phyloP scores from a whole-genome alignment of 1,284 basidiomycete species.

The Volvariella volvacea region DNA sequence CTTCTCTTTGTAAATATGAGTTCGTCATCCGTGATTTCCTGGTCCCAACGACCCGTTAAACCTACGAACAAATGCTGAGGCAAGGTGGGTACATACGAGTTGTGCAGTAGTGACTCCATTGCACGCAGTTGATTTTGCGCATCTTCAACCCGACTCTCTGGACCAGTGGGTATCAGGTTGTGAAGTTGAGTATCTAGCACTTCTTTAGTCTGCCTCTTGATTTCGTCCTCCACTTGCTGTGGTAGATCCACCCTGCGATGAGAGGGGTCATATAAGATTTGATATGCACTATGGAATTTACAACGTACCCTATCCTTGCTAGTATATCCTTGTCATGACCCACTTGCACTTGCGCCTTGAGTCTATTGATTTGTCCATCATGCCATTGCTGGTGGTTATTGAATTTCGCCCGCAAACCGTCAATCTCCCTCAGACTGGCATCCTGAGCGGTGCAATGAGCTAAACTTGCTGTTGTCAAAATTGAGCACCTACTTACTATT shows the following conservation, averaged over 20 bases:
- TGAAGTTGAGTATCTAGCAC: constrained; percentile 40
- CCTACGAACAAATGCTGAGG: neutral
- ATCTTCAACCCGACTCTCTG: constrained; percentile 37
- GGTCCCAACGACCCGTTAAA: constrained; percentile 1
- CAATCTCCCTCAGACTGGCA: constrained; percentile 20
- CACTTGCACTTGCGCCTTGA: constrained; percentile 26
- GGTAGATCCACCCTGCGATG: constrained; percentile 24
- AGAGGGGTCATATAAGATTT: no score
- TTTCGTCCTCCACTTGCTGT: constrained; percentile 28
- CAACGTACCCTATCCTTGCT: constrained; percentile 20
- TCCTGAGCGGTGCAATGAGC: constrained; percentile 11
- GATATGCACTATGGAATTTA: constrained; percentile 12
- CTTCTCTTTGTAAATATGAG: constrained; percentile 26
- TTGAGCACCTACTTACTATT: no score
- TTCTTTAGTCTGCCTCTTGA: constrained; percentile 32
- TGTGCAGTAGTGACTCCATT: constrained; percentile 35
- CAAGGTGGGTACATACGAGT: constrained; percentile 38
- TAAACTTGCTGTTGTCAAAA: no score
- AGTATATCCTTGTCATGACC: constrained; percentile 21
- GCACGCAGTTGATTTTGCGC: constrained; percentile 33
- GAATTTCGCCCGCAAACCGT: constrained; percentile 25
- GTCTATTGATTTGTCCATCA: constrained; percentile 21
- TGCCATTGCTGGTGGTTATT: constrained; percentile 28
- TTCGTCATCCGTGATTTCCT: constrained; percentile 48
- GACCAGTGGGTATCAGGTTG: constrained; percentile 37